Evolutionary conservation across 371 early-diverging fungal species (phyloP), one percentile per base, ranked within the genome.

Genomic region (Dinochytrium kinnereticum): DNA sequence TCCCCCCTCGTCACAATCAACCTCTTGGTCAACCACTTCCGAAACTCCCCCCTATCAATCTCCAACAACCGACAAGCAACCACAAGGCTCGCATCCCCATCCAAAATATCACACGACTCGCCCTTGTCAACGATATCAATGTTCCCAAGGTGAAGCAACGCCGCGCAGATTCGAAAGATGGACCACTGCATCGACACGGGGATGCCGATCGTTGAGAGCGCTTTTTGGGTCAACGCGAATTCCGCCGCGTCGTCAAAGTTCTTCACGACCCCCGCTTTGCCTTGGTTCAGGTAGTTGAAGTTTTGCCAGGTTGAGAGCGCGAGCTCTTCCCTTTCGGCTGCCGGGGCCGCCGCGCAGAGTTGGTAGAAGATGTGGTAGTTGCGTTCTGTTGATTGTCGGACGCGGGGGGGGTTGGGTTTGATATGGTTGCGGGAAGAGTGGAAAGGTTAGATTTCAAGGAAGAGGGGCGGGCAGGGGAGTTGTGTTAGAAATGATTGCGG

Each of bases 321-420:
- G 2, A 96, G 85, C 51, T 92, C 87, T 73, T 91, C 91, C 71
- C 89, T 82, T 80, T 95, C 94, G 15, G 90, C 93, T 1, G 90
- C 85, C 1, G 95, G 93, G 19, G 90, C 91, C 64, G 94, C 96
- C 1, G 91, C 88, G 82, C 96, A 93, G 21, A 99, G 87, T 90
- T 94, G 96, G 82, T 99, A 99, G 81, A 99, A 99, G 70, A 99
- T 95, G 82, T 99, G 99, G 83, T 98, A 99, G 87, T 98, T 99
- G 76, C 98, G 89, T 83, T 99, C 99, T 67, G n/a, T n/a, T n/a
- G n/a, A n/a, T n/a, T n/a, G n/a, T n/a, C n/a, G n/a, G n/a, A n/a
- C n/a, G n/a, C n/a, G n/a, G n/a, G n/a, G n/a, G n/a, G n/a, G n/a
- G n/a, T n/a, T n/a, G n/a, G n/a, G n/a, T n/a, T n/a, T n/a, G n/a